phyloP scores from a whole-genome alignment of 2,329 filamentous ascomycete species.

The Coniochaeta ligniaria region DNA sequence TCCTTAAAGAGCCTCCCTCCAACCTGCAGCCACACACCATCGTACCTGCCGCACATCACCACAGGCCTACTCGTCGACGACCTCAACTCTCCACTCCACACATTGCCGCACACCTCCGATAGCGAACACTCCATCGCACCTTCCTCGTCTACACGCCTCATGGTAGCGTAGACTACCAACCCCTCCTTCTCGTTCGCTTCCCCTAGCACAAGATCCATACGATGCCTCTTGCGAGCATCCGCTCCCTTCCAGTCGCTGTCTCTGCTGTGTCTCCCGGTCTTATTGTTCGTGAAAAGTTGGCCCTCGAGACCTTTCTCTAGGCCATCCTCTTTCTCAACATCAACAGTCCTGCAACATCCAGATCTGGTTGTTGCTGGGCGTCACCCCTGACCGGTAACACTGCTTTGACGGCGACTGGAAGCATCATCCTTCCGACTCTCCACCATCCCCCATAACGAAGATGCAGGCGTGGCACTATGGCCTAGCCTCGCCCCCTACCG shows the following conservation, averaged over 20 bases:
- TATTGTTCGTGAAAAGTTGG: conserved; percentile 47
- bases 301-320: conserved; percentile 35
- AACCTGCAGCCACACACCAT: background rate
- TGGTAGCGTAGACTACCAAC: conserved; percentile 25
- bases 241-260: conserved; percentile 54
- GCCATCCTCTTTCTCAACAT: conserved; percentile 32
- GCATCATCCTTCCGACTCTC: conserved; percentile 11
- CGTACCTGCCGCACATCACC: background rate
- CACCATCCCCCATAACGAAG: conserved; percentile 32
- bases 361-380: conserved; percentile 35
- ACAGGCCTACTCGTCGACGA: background rate
- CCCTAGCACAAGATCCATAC: conserved; percentile 27
- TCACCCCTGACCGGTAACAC: conserved; percentile 28
- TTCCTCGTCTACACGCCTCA: conserved; percentile 10
- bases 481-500: conserved; percentile 42
- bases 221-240: conserved; percentile 51
- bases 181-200: conserved; percentile 18
- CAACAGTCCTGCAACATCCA: conserved; percentile 27
- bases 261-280: conserved; percentile 53
- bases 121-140: conserved; percentile 4
- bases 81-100: conserved; percentile 3
- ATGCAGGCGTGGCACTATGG: conserved; percentile 50
- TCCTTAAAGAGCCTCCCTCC: background rate
- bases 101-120: background rate
- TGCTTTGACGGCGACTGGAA: conserved; percentile 26